Percentiles rank a stretch among this genome's conserved stretches.
Evolutionary conservation across 2,329 filamentous ascomycete species (phyloP).

Genomic region (Fusarium sp.): DNA sequence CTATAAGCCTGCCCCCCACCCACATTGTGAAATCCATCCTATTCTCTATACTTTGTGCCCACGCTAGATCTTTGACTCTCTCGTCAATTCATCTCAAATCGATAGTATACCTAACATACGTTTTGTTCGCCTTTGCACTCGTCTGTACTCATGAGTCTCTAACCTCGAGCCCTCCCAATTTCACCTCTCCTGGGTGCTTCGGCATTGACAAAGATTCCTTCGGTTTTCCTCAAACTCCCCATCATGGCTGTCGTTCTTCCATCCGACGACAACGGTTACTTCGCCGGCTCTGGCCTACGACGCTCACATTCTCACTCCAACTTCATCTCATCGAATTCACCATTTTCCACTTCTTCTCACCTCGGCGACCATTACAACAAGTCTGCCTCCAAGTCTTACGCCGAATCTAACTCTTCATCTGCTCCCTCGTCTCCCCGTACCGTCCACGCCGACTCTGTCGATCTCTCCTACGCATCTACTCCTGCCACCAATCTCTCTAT

Average conservation of each 20-base stretch:
- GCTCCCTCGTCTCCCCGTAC: constrained; percentile 65
- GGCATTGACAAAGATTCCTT: constrained; percentile 36
- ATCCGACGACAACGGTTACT: constrained; percentile 67
- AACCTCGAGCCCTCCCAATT: constrained; percentile 11
- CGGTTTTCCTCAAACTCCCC: constrained; percentile 30
- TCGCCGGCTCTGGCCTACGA: constrained; percentile 62
- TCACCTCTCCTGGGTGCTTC: constrained; percentile 33
- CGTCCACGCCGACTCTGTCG: constrained; percentile 61
- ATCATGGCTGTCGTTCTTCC: constrained; percentile 66
- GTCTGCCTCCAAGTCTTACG: constrained; percentile 53
- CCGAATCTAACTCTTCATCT: constrained; percentile 62
- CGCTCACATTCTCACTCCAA: constrained; percentile 70
- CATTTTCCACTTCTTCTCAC: constrained; percentile 57
- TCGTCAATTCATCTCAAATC: constrained; percentile 20
- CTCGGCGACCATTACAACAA: constrained; percentile 59
- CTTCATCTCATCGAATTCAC: constrained; percentile 56
- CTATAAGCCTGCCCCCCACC: constrained; percentile 44
- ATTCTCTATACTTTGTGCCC: constrained; percentile 36
- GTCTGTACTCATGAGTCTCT: constrained; percentile 37
- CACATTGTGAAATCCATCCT: constrained; percentile 39
- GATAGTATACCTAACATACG: neutral
- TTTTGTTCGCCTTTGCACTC: constrained; percentile 2
- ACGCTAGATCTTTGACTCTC: constrained; percentile 32
- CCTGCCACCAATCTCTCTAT: constrained; percentile 71
- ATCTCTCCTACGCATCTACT: constrained; percentile 69